Evolutionary conservation across 2,329 filamentous ascomycete genomes (phyloP), one percentile per base, ranked within the genome.

Genomic region (Fonsecaea multimorphosa): DNA sequence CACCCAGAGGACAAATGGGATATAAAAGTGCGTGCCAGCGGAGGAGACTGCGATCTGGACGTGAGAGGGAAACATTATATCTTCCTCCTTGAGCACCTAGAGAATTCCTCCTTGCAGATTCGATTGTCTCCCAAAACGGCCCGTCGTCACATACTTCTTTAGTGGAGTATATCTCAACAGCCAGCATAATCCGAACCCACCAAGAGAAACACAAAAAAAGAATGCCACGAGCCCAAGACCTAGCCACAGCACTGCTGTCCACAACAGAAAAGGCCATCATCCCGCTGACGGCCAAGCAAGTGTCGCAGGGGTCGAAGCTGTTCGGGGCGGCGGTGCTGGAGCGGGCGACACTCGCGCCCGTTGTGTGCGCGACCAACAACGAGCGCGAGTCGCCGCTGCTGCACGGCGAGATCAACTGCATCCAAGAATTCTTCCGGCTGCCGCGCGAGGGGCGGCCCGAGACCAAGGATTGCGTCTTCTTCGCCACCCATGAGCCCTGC

Each of bases 361-460:
- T 83, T 14, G 84, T 82, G 0, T 80, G 84, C 5, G 79, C 84
- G 9, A 86, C 84, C 53, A 87, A 87, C 77, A 82, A 86, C 73
- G 85, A 87, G 73, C 78, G 79, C 11, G 73, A 73, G 0, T 86
- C 85, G 3, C 85, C 85, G 1, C 78, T 87, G 3, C 78, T 87
- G 8, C 85, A 87, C 73, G 85, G 85, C 66, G 85, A 87, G 70
- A 85, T 87, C 74, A 85, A 86, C 74, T 87, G 85, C 78, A 86
- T 87, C 74, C 84, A 86, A 70, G 75, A 81, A 34, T 87, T 87
- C 77, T 87, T 85, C 75, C 78, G 78, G 0, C 72, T 65, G 73
- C 78, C 12, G 68, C 74, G 54, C 71, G 80, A 2, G 65, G 73
- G 38, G 70, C 78, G 82, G 0, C 81, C 81, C 0, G 74, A 74